These are phyloP conservation scores for Psilocybe cubensis DNA, from an alignment of 768 basidiomycete species.

Conservation along the genomic window DNA sequence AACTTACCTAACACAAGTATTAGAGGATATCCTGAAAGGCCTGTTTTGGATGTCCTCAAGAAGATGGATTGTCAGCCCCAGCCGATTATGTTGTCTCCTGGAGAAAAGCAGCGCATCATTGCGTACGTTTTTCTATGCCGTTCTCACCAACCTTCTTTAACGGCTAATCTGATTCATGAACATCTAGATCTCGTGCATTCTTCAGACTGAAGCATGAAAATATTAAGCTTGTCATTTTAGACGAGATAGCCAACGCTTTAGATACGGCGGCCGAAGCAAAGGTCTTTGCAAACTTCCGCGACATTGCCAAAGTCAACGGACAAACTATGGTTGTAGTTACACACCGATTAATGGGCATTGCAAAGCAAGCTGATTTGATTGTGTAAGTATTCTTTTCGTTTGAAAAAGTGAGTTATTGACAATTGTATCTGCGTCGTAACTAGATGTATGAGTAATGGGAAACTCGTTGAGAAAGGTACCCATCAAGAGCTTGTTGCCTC, in stretches of 20 bases:
- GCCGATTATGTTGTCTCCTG: constrained; percentile 31
- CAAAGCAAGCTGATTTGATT: constrained; percentile 49
- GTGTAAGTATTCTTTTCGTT: constrained; percentile 38
- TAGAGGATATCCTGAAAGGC: constrained; percentile 32
- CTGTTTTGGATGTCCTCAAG: constrained; percentile 21
- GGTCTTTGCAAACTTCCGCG: constrained; percentile 40
- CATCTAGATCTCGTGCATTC: constrained; percentile 47
- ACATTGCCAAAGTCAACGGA: constrained; percentile 31
- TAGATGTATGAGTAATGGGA: constrained; percentile 44
- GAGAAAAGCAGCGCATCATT: constrained; percentile 49
- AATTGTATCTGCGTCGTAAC: too few relatives aligned
- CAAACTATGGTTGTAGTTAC: constrained; percentile 55
- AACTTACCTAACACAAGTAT: constrained; percentile 15
- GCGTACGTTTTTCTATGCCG: constrained; percentile 36
- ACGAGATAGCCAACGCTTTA: constrained; percentile 54
- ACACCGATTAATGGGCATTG: constrained; percentile 47
- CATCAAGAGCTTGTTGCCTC: constrained; percentile 34
- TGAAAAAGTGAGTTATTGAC: too few relatives aligned
- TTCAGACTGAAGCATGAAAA: constrained; percentile 34
- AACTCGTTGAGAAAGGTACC: constrained; percentile 34
- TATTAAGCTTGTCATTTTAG: constrained; percentile 49
- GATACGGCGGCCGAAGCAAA: constrained; percentile 52
- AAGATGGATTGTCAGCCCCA: constrained; percentile 14
- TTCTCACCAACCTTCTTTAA: background rate
- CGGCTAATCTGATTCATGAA: background rate